phyloP scores from a whole-genome alignment of 1,139 yeast genomes.

The Candida tunisiensis region DNA sequence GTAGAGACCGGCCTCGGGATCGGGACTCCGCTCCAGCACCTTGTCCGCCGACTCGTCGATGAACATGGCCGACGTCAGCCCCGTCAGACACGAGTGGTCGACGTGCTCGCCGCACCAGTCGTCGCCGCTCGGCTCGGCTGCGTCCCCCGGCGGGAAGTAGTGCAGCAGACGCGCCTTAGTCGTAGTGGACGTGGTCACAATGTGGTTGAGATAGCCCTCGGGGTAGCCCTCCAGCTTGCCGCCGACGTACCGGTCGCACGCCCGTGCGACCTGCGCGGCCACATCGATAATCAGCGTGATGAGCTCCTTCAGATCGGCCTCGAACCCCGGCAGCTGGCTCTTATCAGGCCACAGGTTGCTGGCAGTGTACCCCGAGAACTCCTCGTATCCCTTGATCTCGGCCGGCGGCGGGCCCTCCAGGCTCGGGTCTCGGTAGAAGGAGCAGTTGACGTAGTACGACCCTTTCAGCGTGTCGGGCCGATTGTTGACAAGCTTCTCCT shows the following conservation, averaged over 20 bases:
- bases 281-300: slow-evolving; percentile 33
- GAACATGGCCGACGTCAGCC: slow-evolving; percentile 39
- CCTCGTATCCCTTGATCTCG: slow-evolving; percentile 13
- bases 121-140: slow-evolving; percentile 11
- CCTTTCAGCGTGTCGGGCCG: slow-evolving; percentile 38
- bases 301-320: slow-evolving; percentile 14
- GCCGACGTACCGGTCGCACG: slow-evolving; percentile 31
- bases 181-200: slow-evolving; percentile 34
- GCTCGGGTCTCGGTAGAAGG: slow-evolving; percentile 26
- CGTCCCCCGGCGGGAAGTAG: slow-evolving; percentile 23
- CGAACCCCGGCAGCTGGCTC: slow-evolving; percentile 11
- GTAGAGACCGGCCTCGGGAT: slow-evolving; percentile 34
- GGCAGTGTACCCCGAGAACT: slow-evolving; percentile 29
- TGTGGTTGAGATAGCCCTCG: slow-evolving; percentile 24
- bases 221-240: slow-evolving; percentile 18
- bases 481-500: slow-evolving; percentile 28
- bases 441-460: slow-evolving; percentile 41
- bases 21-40: slow-evolving; percentile 23
- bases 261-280: slow-evolving; percentile 33
- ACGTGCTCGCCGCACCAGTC: slow-evolving; percentile 54
- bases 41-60: slow-evolving; percentile 20
- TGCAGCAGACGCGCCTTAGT: slow-evolving; percentile 45
- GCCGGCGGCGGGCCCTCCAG: slow-evolving; percentile 29
- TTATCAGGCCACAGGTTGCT: slow-evolving; percentile 38
- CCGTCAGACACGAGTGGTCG: slow-evolving; percentile 50